Conservation (phyloP, 179 eudicot species). For the Pouteria campechiana region DNA sequence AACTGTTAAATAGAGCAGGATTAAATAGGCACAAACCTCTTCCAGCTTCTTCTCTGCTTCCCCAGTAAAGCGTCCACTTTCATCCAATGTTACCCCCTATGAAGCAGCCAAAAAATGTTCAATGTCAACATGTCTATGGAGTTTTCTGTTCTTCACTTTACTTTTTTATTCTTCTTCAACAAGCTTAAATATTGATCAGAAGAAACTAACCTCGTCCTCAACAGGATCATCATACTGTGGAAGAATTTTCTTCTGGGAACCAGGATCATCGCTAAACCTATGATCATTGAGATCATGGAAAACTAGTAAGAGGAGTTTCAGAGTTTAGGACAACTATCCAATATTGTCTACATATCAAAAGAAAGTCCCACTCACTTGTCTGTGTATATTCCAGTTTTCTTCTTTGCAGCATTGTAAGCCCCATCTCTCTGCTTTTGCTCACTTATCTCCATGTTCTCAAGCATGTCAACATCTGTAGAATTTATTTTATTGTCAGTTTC, state of each 20-base stretch:
- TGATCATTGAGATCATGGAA: background rate
- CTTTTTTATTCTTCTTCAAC: too few species aligned
- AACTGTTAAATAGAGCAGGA: background rate
- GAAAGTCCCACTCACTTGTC: conserved; percentile 51
- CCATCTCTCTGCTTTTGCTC: conserved; percentile 91
- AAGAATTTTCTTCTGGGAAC: conserved; percentile 69
- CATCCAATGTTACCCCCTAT: conserved; percentile 85
- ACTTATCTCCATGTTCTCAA: conserved; percentile 94
- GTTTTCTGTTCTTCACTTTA: too few species aligned
- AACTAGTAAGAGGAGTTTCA: background rate
- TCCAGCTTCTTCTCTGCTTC: conserved; percentile 84
- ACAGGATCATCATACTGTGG: conserved; percentile 89
- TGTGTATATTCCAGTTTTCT: conserved; percentile 48
- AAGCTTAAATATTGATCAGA: background rate
- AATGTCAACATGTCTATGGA: too few species aligned
- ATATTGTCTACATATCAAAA: background rate
- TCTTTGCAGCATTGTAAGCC: conserved; percentile 91
- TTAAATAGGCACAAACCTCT: conserved; percentile 36
- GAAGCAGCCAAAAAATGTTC: conserved; percentile 3
- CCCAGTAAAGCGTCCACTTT: conserved; percentile 64
- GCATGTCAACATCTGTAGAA: conserved; percentile 75
- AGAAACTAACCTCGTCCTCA: conserved; percentile 54
- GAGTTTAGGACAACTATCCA: too few species aligned
- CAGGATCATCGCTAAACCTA: conserved; percentile 75
- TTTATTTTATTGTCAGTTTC: conserved; percentile 18